Base-by-base conservation (phyloP, 2,329 filamentous ascomycete species). In the Ascochyta rabiei region DNA sequence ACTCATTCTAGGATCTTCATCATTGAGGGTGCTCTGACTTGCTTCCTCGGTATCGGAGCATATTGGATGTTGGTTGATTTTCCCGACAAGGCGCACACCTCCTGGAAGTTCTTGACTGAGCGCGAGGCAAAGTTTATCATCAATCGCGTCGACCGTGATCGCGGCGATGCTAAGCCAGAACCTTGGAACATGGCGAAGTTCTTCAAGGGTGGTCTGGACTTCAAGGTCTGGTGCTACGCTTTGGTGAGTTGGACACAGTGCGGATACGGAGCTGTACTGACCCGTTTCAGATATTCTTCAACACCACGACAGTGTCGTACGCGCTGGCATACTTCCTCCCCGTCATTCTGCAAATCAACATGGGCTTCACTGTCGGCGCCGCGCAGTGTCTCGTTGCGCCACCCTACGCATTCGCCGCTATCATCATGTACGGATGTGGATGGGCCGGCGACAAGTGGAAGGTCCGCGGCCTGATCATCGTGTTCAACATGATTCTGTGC, bases 321-420 rank as follows among this genome's bases (percentile, higher is more conserved):
- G 86, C 89, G 0, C 82, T 95, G 8, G 88, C 89, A 2, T 93
- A 89, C 73, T 93, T 93, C 69, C 76, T 93, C 4, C 90, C 90
- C 6, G 84, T 93, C 66, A 90, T 95, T 63, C 84, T 96, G 6
- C 68, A 69, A 8, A 61, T 75, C 21, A 81, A 81, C 16, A 84
- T 93, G 79, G 82, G 84, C 13, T 93, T 90, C 77, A 79, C 74
- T 41, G 79, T 87, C 5, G 86, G 81, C 7, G 78, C 79, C 43
- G 79, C 88, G 0, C 89, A 91, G 73, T 90, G 88, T 68, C 84
- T 93, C 4, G 81, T 87, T 4, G 88, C 90, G 0, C 73, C 73
- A 2, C 72, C 73, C 0, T 75, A 74, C 45, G 70, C 68, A 1
- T 61, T 76, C 6, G 73, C 72, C 7, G 73, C 64, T 8, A 70